Evolutionary conservation across 2,329 filamentous ascomycete species (phyloP), one percentile per base, ranked within the genome.

Genomic region (Neoascochyta sp.): DNA sequence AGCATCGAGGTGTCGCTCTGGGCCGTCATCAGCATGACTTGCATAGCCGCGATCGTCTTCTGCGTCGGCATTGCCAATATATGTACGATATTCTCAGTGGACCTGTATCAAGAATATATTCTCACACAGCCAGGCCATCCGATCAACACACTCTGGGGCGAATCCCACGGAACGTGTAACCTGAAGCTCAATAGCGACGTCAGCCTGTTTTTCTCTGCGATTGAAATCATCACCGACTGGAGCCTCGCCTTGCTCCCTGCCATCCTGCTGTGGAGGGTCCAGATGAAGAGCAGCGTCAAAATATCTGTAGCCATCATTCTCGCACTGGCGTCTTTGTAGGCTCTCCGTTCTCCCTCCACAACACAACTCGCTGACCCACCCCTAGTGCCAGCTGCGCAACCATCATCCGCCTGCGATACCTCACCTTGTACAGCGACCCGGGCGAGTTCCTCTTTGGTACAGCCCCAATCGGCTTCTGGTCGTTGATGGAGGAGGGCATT

Each of bases 381-480:
- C 24, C 13, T 25, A 66, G 63, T 47, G 57, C 57, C 39, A 65
- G 52, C 16, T 55, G 54, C 30, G 52, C 54, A 15, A 61, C 50
- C 17, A 54, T 62, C 25, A 47, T 70, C 29, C 64, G 67, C n/a
- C 64, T 69, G 10, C 60, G 63, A 10, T 71, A 62, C 39, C 60
- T 68, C 14, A 60, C 63, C 19, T 54, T 62, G 9, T 65, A 68
- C 34, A 52, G 45, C n/a, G 47, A 68, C 22, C 56, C 60, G 4
- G 34, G 43, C 8, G 63, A 69, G 29, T 68, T 63, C 41, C 60
- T 68, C 47, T 66, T 52, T 46, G 48, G 54, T 31, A 60, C 64
- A 7, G 64, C 63, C 19, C 60, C 64, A 24, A 67, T 69, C 19
- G 63, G 62, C 0, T 56, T 68, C 29, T 69, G 67, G 66, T 67